Percentiles rank a stretch among this genome's conserved stretches.
Evolutionary conservation across 2,329 filamentous ascomycete species (phyloP).

Genomic region (Diaporthe sp.): DNA sequence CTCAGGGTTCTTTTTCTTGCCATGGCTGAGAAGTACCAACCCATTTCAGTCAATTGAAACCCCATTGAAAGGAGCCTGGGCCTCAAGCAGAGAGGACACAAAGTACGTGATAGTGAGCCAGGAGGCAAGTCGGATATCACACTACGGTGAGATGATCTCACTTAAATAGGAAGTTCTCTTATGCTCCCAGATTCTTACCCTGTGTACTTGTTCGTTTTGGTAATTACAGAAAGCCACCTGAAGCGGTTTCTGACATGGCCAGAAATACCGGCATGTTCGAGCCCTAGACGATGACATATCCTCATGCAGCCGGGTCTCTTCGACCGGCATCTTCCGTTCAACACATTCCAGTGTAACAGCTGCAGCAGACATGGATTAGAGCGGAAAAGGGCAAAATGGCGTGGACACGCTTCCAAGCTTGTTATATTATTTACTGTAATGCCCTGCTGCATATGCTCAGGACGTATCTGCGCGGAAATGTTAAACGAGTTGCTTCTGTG

Average conservation of each 20-base stretch:
- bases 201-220: too few relatives aligned
- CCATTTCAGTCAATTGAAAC: too few relatives aligned
- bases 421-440: not conserved
- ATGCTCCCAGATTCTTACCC: not conserved
- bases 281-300: not conserved
- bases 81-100: not conserved
- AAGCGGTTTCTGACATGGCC: not conserved
- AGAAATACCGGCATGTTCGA: not conserved
- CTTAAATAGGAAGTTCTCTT: not conserved
- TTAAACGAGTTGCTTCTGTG: not conserved
- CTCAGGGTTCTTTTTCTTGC: slow-evolving; percentile 4
- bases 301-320: not conserved
- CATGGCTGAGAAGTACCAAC: not conserved
- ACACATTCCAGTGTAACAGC: not conserved
- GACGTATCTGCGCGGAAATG: too few relatives aligned
- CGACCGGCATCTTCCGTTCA: not conserved
- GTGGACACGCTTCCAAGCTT: not conserved
- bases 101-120: not conserved
- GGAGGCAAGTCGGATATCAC: not conserved
- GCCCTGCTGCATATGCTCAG: not conserved
- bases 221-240: too few relatives aligned
- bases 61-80: not conserved
- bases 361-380: not conserved
- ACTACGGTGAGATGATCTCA: not conserved
- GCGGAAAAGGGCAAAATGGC: not conserved